Evolutionary conservation across 2,329 filamentous ascomycete species (phyloP).

Genomic region (Ophidiomyces ophidiicola): DNA sequence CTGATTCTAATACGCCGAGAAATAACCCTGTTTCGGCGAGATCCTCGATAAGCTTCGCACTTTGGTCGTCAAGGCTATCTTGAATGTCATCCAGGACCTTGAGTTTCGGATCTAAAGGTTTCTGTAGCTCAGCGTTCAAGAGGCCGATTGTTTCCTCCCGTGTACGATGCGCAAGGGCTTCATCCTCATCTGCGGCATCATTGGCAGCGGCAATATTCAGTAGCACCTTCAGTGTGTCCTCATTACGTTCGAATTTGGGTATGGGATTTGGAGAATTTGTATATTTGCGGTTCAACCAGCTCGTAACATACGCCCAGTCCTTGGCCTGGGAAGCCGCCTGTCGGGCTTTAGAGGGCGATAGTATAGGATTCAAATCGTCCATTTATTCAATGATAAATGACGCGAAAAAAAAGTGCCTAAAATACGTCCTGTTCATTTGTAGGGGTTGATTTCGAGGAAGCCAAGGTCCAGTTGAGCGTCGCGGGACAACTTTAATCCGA

Average conservation of each 20-base stretch:
- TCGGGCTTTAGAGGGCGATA: constrained; percentile 53
- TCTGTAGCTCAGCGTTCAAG: constrained; percentile 21
- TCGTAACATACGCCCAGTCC: constrained; percentile 81
- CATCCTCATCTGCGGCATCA: constrained; percentile 49
- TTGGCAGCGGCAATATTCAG: constrained; percentile 63
- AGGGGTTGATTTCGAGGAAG: neutral
- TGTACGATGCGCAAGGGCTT: constrained; percentile 25
- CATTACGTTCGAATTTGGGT: constrained; percentile 73
- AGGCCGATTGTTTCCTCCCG: constrained; percentile 27
- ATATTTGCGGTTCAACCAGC: constrained; percentile 66
- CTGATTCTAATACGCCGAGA: constrained; percentile 40
- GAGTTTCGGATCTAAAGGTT: constrained; percentile 23
- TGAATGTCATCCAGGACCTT: constrained; percentile 45
- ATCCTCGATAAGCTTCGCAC: constrained; percentile 44
- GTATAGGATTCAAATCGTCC: constrained; percentile 24
- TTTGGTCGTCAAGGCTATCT: constrained; percentile 42
- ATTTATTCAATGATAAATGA: constrained; percentile 1
- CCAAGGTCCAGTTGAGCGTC: neutral
- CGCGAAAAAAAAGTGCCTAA: no score
- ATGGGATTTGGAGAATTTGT: constrained; percentile 41
- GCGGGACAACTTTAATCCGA: constrained; percentile 7
- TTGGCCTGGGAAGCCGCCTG: constrained; percentile 71
- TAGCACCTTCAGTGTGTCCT: constrained; percentile 65
- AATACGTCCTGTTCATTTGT: no score
- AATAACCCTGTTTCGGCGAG: constrained; percentile 43